Evolutionary conservation across 495 filamentous ascomycete genomes (phyloP), one percentile per base, ranked within the genome.

Genomic region (Lophiostoma macrostomum): DNA sequence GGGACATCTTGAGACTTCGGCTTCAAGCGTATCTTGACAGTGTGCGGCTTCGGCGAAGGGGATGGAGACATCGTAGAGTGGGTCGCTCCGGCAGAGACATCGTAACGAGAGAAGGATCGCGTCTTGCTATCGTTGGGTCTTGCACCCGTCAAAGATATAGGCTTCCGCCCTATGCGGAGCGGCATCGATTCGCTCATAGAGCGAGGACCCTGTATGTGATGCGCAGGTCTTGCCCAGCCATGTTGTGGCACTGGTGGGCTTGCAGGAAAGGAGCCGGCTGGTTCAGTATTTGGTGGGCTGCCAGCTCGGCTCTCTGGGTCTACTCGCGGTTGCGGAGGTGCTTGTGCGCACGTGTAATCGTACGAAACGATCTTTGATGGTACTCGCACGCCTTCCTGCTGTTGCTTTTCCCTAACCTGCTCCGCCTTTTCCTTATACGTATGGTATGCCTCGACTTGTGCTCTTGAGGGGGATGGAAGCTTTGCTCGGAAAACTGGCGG

Each of bases 371-470:
- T 49, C 19, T 47, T 41, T 1, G 30, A 30, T 6, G 58, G 35
- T n/a, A 51, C 27, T 11, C 31, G 50, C 22, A 55, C 53, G 6
- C 18, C 23, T 14, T 57, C 27, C 8, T 44, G 39, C 12, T 58
- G 19, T 19, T 44, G 42, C 40, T 13, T 53, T n/a, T 48, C 39
- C 29, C 31, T 18, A 12, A 32, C 49, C 29, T 47, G 30, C n/a
- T 52, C 39, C 12, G 47, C 53, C 23, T 53, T 62, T 28, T 36
- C 16, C 35, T 51, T 43, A 20, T 62, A 62, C 11, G 40, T 50
- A 5, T 53, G 58, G 18, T 56, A 61, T 37, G 58, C 58, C 8
- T 55, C 58, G 6, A 49, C 41, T 31, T 61, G 58, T 12, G 47
- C 46, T 36, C 24, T 13, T 3, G 47, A 43, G 4, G 57, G 50